A percentile compares a stretch with the other conserved stretches of the same genome.
Evolutionary conservation across 768 basidiomycete species (phyloP).

Genomic region (Leucogyrophana mollusca): DNA sequence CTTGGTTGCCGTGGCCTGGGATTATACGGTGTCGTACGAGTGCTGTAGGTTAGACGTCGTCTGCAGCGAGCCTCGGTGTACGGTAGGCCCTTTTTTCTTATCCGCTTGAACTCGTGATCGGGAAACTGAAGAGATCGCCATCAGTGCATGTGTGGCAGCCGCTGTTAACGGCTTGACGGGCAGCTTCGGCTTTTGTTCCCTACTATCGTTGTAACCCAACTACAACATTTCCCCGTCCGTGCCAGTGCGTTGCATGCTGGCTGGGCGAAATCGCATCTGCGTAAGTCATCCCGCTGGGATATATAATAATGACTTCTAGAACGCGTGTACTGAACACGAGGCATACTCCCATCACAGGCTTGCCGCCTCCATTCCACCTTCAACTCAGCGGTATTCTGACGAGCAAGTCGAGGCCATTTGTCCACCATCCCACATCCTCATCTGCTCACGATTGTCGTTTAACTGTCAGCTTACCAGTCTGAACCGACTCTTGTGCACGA

Average conservation of each 20-base stretch:
- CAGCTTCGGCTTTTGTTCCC: not conserved
- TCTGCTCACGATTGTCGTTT: slow-evolving; percentile 1
- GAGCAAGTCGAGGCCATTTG: slow-evolving; percentile 16
- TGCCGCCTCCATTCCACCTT: slow-evolving; percentile 19
- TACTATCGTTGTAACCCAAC: not conserved
- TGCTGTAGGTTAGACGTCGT: not conserved
- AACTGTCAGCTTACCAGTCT: not conserved
- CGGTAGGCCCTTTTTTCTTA: slow-evolving; percentile 2
- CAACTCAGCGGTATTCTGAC: slow-evolving; percentile 9
- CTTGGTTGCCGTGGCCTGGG: not conserved
- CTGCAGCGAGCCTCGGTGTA: not conserved
- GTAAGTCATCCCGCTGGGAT: slow-evolving; percentile 15
- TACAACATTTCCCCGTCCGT: not conserved
- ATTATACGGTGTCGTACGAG: not conserved
- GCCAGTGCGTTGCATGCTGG: slow-evolving; percentile 11
- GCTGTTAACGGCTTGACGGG: not conserved
- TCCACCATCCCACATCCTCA: slow-evolving; percentile 10
- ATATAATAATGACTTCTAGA: slow-evolving; percentile 23
- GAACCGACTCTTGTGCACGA: no score
- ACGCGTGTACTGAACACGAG: slow-evolving; percentile 59
- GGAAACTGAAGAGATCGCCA: slow-evolving; percentile 13
- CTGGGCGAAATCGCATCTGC: not conserved
- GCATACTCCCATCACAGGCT: slow-evolving; percentile 43
- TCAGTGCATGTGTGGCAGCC: slow-evolving; percentile 10
- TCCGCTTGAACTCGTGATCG: slow-evolving; percentile 11